Conservation (phyloP, 192 early-diverging fungal species). For the Coemansia sp. region DNA sequence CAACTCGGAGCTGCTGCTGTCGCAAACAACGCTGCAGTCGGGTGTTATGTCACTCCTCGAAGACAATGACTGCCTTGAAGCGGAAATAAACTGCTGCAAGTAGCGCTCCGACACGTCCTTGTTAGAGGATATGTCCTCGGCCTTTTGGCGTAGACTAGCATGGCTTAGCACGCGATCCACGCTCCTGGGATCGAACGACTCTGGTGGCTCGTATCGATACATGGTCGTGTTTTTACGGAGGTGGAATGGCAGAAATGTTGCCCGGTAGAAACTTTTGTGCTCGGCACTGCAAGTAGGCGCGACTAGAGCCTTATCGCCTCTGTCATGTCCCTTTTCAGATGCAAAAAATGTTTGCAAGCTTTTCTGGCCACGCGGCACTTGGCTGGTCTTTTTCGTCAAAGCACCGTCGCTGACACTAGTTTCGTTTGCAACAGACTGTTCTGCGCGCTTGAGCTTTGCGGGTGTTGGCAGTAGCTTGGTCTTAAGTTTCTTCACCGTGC, state of each 20-base stretch:
- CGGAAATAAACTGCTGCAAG: neutral
- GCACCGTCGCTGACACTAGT: neutral
- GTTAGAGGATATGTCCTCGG: neutral
- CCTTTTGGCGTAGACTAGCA: no score
- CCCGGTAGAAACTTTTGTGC: conserved; percentile 30
- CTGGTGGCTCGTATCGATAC: conserved; percentile 26
- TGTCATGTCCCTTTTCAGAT: conserved; percentile 9
- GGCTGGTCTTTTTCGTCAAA: conserved; percentile 8
- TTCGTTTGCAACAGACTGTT: neutral
- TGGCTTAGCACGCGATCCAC: conserved; percentile 37
- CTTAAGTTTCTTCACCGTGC: conserved; percentile 36
- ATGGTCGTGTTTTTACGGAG: conserved; percentile 36
- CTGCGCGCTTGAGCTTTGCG: neutral
- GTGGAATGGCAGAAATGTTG: conserved; percentile 49
- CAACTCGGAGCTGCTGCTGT: conserved; percentile 18
- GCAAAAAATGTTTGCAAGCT: conserved; percentile 54
- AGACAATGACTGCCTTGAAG: neutral
- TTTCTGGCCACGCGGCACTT: conserved; percentile 32
- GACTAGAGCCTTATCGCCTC: neutral
- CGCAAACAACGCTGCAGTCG: neutral
- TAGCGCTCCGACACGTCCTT: conserved; percentile 10
- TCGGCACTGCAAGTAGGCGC: neutral
- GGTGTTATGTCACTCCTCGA: neutral
- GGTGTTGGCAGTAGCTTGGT: neutral
- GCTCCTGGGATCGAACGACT: conserved; percentile 38